Evolutionary conservation across 768 basidiomycete genomes (phyloP), one percentile per base, ranked within the genome.

Genomic region (Mycena alexandri): DNA sequence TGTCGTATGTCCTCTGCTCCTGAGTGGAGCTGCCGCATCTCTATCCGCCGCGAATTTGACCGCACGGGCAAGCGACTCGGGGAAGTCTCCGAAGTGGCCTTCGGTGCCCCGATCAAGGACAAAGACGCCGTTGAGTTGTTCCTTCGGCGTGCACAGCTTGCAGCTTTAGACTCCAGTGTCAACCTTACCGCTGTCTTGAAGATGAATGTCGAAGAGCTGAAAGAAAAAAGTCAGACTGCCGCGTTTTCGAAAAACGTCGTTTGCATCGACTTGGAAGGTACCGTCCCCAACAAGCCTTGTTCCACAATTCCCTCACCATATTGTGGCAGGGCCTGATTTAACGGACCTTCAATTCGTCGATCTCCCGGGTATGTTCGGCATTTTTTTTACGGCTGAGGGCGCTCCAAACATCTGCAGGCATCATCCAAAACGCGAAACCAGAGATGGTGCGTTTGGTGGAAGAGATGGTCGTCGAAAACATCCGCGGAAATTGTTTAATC

Each of bases 401-500:
- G 11, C 14, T 61, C 8, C n/a, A 29, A 43, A 9, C 6, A 34
- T 41, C 48, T 14, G 38, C 61, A 84, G 87, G 87, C 21, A 75
- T 87, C 54, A 85, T 87, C 8, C 82, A 85, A 51, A 85, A 84
- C 61, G 85, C 82, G 2, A 80, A 82, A 7, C 76, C 80, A 2
- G 75, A 84, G 1, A 68, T 78, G 1, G 79, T 83, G 2, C 71
- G 81, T 17, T 76, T 88, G 5, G 84, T 89, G 2, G 82, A 85
- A 60, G 76, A 81, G 21, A 77, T 90, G 65, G 86, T 87, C 14
- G 75, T 76, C 14, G 77, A 79, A 1, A 79, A 87, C 66, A 87
- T 89, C 61, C 68, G 75, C 43, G 84, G 84, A 7, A 87, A 87
- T 56, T 85, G 82, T 65, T 74, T 89, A 25, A 88, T 89, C 38